These are phyloP conservation scores for Marasmius tenuissimus DNA, from an alignment of 1,284 basidiomycete species.

Conservation along the genomic window DNA sequence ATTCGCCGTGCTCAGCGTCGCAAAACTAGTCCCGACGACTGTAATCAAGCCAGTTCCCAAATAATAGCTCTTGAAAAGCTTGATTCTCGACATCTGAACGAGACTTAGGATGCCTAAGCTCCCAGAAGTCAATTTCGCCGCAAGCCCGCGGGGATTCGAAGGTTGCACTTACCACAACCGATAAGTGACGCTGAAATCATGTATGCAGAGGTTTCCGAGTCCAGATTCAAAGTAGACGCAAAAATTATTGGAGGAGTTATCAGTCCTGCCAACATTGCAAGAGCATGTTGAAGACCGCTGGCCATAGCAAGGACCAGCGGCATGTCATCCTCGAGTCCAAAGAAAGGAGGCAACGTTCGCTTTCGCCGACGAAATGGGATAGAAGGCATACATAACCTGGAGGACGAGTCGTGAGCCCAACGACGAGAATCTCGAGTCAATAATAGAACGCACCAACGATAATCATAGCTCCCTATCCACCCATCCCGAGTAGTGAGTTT, in stretches of 20 bases:
- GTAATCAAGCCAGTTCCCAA: slow-evolving; percentile 79
- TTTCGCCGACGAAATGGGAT: slow-evolving; percentile 51
- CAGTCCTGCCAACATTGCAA: slow-evolving; percentile 80
- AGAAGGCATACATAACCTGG: slow-evolving; percentile 60
- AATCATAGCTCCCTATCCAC: slow-evolving; percentile 81
- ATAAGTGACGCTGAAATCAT: slow-evolving; percentile 84
- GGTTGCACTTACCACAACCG: slow-evolving; percentile 54
- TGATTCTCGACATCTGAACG: slow-evolving; percentile 73
- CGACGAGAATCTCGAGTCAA: background rate
- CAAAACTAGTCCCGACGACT: slow-evolving; percentile 86
- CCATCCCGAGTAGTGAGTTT: slow-evolving; percentile 52
- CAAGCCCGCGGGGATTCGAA: background rate
- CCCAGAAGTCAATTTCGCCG: background rate
- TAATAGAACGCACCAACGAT: slow-evolving; percentile 46
- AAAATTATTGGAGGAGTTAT: slow-evolving; percentile 84
- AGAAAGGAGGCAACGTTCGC: slow-evolving; percentile 63
- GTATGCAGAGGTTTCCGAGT: slow-evolving; percentile 62
- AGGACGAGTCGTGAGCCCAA: background rate
- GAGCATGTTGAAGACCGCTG: slow-evolving; percentile 74
- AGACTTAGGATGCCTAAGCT: slow-evolving; percentile 64
- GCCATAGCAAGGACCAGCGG: slow-evolving; percentile 70
- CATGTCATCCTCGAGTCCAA: slow-evolving; percentile 66
- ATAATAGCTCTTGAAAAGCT: slow-evolving; percentile 60
- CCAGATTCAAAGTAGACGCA: slow-evolving; percentile 59
- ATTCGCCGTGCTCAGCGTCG: slow-evolving; percentile 75